These are phyloP conservation scores for Pseudonectria buxi DNA, from an alignment of 2,329 filamentous ascomycete genomes.

Conservation along the genomic window DNA sequence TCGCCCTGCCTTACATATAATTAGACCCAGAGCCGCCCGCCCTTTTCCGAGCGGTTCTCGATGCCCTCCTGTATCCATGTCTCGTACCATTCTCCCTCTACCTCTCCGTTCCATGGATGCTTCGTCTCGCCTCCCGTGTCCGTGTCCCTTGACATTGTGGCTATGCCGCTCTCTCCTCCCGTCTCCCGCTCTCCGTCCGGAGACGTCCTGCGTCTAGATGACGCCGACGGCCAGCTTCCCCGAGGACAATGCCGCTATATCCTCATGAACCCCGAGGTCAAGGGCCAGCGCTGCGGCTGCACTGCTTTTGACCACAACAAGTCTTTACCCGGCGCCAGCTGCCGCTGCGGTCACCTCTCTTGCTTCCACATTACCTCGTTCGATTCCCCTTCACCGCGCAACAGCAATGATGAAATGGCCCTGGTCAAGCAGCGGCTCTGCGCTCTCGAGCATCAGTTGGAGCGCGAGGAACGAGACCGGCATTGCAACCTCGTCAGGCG, in stretches of 20 bases:
- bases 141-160: too few species aligned
- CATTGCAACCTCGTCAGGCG: slow-evolving; percentile 35
- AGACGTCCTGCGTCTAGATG: slow-evolving; percentile 6
- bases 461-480: slow-evolving; percentile 29
- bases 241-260: slow-evolving; percentile 55
- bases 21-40: slow-evolving; percentile 17
- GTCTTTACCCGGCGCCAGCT: slow-evolving; percentile 46
- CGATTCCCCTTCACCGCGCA: slow-evolving; percentile 42
- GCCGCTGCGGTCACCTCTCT: slow-evolving; percentile 53
- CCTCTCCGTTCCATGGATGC: too few species aligned
- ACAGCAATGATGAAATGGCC: slow-evolving; percentile 34
- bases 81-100: too few species aligned
- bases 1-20: slow-evolving; percentile 26
- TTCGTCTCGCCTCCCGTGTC: too few species aligned
- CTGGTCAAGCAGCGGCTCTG: slow-evolving; percentile 21
- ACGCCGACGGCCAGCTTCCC: slow-evolving; percentile 40
- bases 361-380: slow-evolving; percentile 50
- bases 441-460: slow-evolving; percentile 27
- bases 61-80: too few species aligned
- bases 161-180: too few species aligned
- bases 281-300: slow-evolving; percentile 52
- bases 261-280: slow-evolving; percentile 48
- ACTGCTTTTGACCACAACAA: slow-evolving; percentile 50
- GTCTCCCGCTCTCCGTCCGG: neutral
- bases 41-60: neutral